phyloP scores from a whole-genome alignment of 2,329 filamentous ascomycete species.

The Nemania sp. region DNA sequence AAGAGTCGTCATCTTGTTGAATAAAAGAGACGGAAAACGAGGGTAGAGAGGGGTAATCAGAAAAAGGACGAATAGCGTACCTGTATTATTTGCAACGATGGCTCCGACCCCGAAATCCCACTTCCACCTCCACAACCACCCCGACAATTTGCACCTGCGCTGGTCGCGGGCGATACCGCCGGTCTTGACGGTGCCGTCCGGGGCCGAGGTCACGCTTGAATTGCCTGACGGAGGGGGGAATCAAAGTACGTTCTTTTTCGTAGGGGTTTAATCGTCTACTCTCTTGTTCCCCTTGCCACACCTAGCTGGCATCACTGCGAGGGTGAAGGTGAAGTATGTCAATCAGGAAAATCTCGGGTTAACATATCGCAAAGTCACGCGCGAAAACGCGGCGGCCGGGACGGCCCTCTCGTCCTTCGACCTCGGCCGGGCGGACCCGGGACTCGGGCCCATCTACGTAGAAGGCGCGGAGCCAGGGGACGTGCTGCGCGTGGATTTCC shows the following conservation, averaged over 20 bases:
- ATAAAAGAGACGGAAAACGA: neutral
- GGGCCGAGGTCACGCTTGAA: conserved; percentile 61
- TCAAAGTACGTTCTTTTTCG: conserved; percentile 46
- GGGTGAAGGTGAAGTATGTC: too few relatives aligned
- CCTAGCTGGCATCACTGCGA: neutral
- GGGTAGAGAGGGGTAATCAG: neutral
- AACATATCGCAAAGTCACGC: conserved; percentile 50
- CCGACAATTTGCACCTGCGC: conserved; percentile 9
- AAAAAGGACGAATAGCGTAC: too few relatives aligned
- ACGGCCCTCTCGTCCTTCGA: conserved; percentile 55
- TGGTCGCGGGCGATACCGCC: conserved; percentile 27
- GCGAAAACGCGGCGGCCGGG: conserved; percentile 53
- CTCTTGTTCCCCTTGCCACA: neutral
- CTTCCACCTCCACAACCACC: conserved; percentile 22
- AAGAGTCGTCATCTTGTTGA: neutral
- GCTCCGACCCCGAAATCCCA: conserved; percentile 8
- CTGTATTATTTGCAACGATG: neutral
- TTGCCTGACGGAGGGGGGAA: conserved; percentile 64
- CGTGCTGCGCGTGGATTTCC: conserved; percentile 63
- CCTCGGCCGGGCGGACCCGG: conserved; percentile 59
- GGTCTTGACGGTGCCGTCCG: conserved; percentile 55
- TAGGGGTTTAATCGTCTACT: neutral
- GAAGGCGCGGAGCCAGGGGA: conserved; percentile 63
- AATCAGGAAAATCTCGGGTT: neutral
- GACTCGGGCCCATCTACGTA: conserved; percentile 63